Base-by-base conservation (phyloP, 2,329 filamentous ascomycete genomes). In the Aspergillus vadensis region DNA sequence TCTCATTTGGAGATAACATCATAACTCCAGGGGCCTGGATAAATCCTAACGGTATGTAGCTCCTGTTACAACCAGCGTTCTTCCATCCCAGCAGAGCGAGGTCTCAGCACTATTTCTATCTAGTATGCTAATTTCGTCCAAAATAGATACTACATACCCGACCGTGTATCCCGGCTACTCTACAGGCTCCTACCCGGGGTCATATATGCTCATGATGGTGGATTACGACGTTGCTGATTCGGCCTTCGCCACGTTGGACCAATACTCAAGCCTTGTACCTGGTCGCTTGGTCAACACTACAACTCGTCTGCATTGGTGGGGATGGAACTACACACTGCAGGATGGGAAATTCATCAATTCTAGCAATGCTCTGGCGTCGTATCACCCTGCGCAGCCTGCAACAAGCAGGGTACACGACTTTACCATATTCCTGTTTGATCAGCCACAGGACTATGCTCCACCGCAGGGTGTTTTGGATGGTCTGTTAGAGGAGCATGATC, bases 261-360 rank as follows among this genome's bases (percentile, higher is more conserved):
- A 53, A 23, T 53, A 53, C 32, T 2, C 30, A 3, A 53, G 32
- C 6, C 50, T 53, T 39, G 32, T 53, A 6, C 19, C 19, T 9
- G 50, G 50, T 1, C 50, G 21, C 2, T 15, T 38, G n/a, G 12
- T 25, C 32, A 53, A 53, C 4, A 53, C 17, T 8, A 53, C 50
- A 3, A 41, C 50, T 17, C 50, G 50, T n/a, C 17, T 53, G 32
- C 50, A 53, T 19, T 41, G 50, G 50, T 53, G 50, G 50, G 50
- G 50, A 15, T 19, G 50, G 8, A 41, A 53, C 19, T 41, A 23
- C 17, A 53, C 50, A 15, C 14, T 53, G 12, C 32, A 53, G 5
- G 50, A 6, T 17, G 32, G 50, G 17, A 53, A 9, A 5, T 53
- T 27, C 14, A 32, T 41, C 32, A 53, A 53, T n/a, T 10, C 50